These are phyloP conservation scores for Apophysomyces variabilis DNA, from an alignment of 371 early-diverging fungal genomes.

Conservation along the genomic window DNA sequence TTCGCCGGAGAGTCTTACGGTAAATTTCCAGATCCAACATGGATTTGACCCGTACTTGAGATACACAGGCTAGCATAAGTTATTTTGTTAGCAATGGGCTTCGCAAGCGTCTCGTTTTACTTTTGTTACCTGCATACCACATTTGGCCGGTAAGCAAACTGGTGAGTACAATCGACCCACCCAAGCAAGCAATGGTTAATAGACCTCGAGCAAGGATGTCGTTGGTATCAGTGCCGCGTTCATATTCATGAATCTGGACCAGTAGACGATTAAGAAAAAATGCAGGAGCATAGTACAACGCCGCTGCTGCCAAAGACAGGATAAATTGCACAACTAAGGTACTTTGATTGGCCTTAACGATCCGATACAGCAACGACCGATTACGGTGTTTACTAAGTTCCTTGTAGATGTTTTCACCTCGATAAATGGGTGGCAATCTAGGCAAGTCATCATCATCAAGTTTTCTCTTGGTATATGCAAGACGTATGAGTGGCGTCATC, in stretches of 20 bases:
- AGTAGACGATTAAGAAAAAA: constrained; percentile 45
- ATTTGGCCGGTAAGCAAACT: constrained; percentile 52
- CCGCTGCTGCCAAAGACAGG: constrained; percentile 29
- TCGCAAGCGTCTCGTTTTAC: background rate
- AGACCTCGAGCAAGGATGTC: constrained; percentile 31
- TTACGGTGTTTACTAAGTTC: constrained; percentile 33
- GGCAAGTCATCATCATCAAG: constrained; percentile 44
- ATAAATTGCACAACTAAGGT: constrained; percentile 34
- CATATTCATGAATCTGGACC: constrained; percentile 37
- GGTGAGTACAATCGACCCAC: constrained; percentile 38
- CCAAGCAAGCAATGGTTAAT: constrained; percentile 49
- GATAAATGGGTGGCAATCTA: constrained; percentile 32
- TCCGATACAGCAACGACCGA: constrained; percentile 29
- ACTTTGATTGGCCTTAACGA: constrained; percentile 28
- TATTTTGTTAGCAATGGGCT: background rate
- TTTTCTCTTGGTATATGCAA: constrained; percentile 34
- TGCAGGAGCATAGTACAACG: constrained; percentile 41
- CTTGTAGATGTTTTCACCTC: constrained; percentile 42
- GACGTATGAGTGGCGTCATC: constrained; percentile 30
- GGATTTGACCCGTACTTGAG: constrained; percentile 51
- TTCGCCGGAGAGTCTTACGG: constrained; percentile 58
- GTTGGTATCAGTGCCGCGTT: constrained; percentile 21
- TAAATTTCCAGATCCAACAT: constrained; percentile 64
- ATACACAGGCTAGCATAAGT: background rate
- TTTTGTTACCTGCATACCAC: constrained; percentile 51